Percentiles rank a stretch among this genome's conserved stretches.
Conservation (phyloP, 2,329 filamentous ascomycete species). For the Pyricularia pennisetigena region DNA sequence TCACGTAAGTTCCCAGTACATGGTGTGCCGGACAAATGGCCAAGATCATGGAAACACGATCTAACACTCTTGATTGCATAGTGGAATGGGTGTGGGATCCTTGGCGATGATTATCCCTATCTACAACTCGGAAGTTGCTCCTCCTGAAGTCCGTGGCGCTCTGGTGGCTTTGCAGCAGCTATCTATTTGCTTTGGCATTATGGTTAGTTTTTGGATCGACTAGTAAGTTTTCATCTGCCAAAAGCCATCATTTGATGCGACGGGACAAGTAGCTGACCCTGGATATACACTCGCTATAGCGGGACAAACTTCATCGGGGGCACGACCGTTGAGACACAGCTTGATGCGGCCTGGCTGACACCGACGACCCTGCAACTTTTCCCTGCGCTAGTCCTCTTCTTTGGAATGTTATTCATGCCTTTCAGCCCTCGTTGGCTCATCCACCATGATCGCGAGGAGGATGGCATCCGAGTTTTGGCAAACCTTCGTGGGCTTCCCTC, state of each 20-base stretch:
- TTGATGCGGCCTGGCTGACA: slow-evolving; percentile 62
- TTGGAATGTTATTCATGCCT: slow-evolving; percentile 72
- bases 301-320: slow-evolving; percentile 59
- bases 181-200: slow-evolving; percentile 51
- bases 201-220: slow-evolving; percentile 56
- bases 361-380: slow-evolving; percentile 63
- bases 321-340: slow-evolving; percentile 35
- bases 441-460: slow-evolving; percentile 58
- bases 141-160: slow-evolving; percentile 35
- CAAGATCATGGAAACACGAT: not conserved
- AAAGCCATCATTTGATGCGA: not conserved
- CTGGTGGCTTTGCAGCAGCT: slow-evolving; percentile 40
- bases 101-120: slow-evolving; percentile 52
- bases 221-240: slow-evolving; percentile 24
- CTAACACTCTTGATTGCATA: slow-evolving; percentile 8
- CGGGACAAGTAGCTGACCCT: slow-evolving; percentile 19
- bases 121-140: slow-evolving; percentile 37
- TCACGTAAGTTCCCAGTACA: slow-evolving; percentile 39
- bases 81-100: slow-evolving; percentile 58
- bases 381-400: slow-evolving; percentile 54
- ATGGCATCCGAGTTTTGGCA: slow-evolving; percentile 54
- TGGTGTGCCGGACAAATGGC: too few species aligned
- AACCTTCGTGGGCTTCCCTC: slow-evolving; percentile 49
- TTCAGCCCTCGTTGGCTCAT: slow-evolving; percentile 70
- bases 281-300: slow-evolving; percentile 11